Base-by-base conservation (phyloP, 805 yeast genomes). In the Metschnikowia borealis region DNA sequence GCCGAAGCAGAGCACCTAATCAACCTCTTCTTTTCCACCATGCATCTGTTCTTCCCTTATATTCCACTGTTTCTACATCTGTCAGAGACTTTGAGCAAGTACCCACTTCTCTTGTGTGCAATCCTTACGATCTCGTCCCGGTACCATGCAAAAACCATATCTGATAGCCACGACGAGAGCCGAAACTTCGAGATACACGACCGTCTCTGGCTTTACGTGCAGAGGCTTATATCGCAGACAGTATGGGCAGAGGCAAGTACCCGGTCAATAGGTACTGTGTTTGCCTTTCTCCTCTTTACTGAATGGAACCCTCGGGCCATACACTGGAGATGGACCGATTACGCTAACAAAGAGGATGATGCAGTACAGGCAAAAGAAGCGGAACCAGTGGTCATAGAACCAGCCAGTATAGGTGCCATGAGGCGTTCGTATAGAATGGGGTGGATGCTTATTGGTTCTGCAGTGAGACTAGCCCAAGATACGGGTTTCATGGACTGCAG, bases 301-400 rank as follows among this genome's bases (percentile, higher is more conserved):
- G 97, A 92, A 65, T 91, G 98, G 98, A 89, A 90, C 59, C 97
- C 97, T 3, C 73, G 96, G 48, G 96, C 96, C 3, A 89, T 90
- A 53, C 97, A 90, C 65, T 85, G 90, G 85, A 71, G 89, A 56
- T 82, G 92, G 87, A 69, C 83, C 0, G 96, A 91, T 67, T 87
- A 89, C 67, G 96, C 92, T 1, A 85, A 85, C 58, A 67, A 70
- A 45, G 74, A 80, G 0, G 84, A 78, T 7, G 82, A 77, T 49
- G 51, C 49, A 15, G 29, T 55, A 3, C 55, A 52, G 26, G 39
- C 36, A 14, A 43, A 44, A 15, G 55, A 47, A 18, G 31, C 53
- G n/a, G 52, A 50, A 13, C 26, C 50, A 6, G 18, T 38, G 21
- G 47, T 48, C 2, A 38, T 49, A 13, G 81, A 80, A 34, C 65